Evolutionary conservation across 495 filamentous ascomycete species (phyloP).

Genomic region (Aspergillus sclerotiicarbonarius): DNA sequence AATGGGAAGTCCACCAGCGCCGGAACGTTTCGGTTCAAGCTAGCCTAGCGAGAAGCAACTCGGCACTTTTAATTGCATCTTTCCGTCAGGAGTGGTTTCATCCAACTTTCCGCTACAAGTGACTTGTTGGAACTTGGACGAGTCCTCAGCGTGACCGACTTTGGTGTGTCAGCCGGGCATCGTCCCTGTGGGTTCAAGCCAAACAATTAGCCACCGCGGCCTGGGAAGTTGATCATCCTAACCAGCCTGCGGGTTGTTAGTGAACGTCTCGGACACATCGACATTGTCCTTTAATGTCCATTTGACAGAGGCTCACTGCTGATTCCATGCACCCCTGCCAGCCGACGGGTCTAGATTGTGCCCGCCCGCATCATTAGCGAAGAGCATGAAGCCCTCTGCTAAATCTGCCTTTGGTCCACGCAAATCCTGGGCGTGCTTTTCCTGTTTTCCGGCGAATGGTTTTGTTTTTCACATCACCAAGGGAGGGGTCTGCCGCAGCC

Average conservation of each 20-base stretch:
- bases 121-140: neutral
- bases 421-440: neutral
- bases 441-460: neutral
- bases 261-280: neutral
- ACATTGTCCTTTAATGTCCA: conserved; percentile 3
- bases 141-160: conserved; percentile 1
- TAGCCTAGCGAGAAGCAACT: conserved; percentile 12
- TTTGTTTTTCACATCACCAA: neutral
- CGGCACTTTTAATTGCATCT: conserved; percentile 15
- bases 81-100: conserved; percentile 2
- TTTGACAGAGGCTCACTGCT: conserved; percentile 4
- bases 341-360: neutral
- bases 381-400: neutral
- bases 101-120: conserved; percentile 8
- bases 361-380: neutral
- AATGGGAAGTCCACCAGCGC: conserved; percentile 16
- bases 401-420: neutral
- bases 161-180: conserved; percentile 11
- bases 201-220: neutral
- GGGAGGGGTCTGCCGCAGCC: neutral
- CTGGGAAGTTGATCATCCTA: neutral
- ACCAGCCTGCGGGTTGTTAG: neutral
- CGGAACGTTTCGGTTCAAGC: conserved; percentile 16
- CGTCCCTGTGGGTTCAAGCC: neutral
- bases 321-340: conserved; percentile 1